phyloP scores from a whole-genome alignment of 1,139 yeast genomes.

The Protomyces lactucae-debilis region DNA sequence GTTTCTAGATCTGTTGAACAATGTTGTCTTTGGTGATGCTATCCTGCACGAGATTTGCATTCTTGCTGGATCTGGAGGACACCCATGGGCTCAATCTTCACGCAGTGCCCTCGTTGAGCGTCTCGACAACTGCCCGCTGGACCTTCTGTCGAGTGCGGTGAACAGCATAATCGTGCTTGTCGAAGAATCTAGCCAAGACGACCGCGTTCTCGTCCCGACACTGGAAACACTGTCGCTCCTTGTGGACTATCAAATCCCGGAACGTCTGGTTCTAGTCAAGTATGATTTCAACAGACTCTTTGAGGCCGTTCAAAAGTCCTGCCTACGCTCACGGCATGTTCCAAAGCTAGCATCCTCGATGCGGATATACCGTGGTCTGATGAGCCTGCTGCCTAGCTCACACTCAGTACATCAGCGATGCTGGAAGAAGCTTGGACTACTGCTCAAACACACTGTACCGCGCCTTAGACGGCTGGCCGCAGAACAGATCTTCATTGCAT shows the following conservation, averaged over 20 bases:
- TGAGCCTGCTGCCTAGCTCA: background rate
- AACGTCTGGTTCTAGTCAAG: background rate
- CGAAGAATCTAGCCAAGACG: background rate
- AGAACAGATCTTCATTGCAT: conserved; percentile 1
- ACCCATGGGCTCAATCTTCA: background rate
- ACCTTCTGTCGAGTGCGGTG: background rate
- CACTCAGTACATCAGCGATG: background rate
- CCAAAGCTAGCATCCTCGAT: conserved; percentile 16
- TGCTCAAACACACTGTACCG: conserved; percentile 5
- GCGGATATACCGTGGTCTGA: background rate
- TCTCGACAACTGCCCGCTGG: background rate
- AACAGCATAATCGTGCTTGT: background rate
- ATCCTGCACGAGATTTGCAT: conserved; percentile 5
- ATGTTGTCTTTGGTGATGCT: background rate
- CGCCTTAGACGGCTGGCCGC: conserved; percentile 15
- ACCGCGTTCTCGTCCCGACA: conserved; percentile 7
- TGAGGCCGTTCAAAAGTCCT: background rate
- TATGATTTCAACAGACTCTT: background rate
- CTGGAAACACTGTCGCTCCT: conserved; percentile 1
- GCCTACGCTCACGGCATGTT: conserved; percentile 7
- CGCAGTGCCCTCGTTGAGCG: background rate
- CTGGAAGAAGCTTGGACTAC: conserved; percentile 15
- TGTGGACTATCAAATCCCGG: background rate
- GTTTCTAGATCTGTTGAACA: background rate
- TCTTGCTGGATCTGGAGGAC: conserved; percentile 10